These are phyloP conservation scores for Pyricularia pennisetigena DNA, from an alignment of 2,329 filamentous ascomycete species.

Conservation along the genomic window DNA sequence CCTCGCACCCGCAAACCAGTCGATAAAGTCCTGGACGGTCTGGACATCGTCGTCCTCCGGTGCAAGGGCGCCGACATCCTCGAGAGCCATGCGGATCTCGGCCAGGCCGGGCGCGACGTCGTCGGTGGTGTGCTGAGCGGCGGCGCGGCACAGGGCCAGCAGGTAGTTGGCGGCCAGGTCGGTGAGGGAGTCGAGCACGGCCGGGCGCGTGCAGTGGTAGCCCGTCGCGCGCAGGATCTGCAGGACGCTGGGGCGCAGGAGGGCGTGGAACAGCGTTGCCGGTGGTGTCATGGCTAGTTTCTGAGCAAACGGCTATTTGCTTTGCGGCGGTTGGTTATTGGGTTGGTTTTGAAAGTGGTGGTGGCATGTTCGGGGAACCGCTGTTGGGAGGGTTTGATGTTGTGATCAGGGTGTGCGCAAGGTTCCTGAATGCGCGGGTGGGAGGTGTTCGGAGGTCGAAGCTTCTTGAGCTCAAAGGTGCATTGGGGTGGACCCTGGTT, in stretches of 20 bases:
- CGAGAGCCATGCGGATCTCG: conserved; percentile 78
- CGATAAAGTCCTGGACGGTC: conserved; percentile 68
- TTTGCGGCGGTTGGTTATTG: background rate
- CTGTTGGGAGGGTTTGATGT: background rate
- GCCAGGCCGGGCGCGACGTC: conserved; percentile 55
- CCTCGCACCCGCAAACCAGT: conserved; percentile 65
- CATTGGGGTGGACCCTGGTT: background rate
- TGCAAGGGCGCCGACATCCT: conserved; percentile 66
- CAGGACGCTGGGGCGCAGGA: conserved; percentile 77
- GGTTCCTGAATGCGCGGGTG: background rate
- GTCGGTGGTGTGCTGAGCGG: conserved; percentile 48
- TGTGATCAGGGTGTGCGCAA: background rate
- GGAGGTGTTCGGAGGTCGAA: background rate
- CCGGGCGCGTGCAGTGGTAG: conserved; percentile 73
- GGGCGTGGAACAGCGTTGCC: conserved; percentile 53
- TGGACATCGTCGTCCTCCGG: conserved; percentile 71
- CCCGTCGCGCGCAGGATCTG: conserved; percentile 88
- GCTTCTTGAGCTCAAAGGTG: background rate
- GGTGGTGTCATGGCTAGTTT: conserved; percentile 29
- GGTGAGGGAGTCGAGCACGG: conserved; percentile 78
- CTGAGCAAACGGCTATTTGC: background rate
- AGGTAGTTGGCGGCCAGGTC: conserved; percentile 81
- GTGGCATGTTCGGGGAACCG: background rate
- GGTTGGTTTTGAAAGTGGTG: background rate
- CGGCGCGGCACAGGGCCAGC: conserved; percentile 59